Conservation (phyloP, 768 basidiomycete species). For the Mycena indigotica region DNA sequence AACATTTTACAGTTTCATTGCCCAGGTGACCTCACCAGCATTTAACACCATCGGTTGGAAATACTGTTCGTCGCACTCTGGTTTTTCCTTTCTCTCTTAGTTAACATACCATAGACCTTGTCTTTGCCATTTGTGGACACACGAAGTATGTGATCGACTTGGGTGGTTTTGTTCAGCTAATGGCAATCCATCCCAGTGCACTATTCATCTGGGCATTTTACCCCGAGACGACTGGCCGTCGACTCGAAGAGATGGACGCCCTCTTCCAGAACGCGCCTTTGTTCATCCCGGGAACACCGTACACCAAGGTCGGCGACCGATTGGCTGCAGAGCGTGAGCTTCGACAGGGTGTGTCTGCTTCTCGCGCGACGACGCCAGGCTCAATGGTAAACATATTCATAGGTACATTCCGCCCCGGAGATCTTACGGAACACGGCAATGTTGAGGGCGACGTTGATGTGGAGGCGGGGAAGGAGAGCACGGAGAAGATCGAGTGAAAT, state of each 20-base stretch:
- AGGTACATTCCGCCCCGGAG: conserved; percentile 34
- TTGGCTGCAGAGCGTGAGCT: conserved; percentile 41
- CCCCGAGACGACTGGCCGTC: conserved; percentile 47
- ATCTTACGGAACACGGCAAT: conserved; percentile 28
- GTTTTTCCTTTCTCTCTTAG: neutral
- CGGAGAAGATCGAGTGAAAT: conserved; percentile 19
- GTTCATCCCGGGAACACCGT: conserved; percentile 39
- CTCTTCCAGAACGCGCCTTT: conserved; percentile 42
- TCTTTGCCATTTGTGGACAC: conserved; percentile 48
- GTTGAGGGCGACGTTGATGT: conserved; percentile 9
- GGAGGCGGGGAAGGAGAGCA: conserved; percentile 18
- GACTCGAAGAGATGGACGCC: conserved; percentile 44
- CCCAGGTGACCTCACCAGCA: conserved; percentile 45
- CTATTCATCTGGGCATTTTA: conserved; percentile 48
- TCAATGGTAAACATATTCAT: neutral
- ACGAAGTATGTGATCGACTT: conserved; percentile 36
- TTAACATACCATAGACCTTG: conserved; percentile 34
- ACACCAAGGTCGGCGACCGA: conserved; percentile 38
- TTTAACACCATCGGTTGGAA: conserved; percentile 45
- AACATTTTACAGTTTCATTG: conserved; percentile 40
- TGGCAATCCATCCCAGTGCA: too few species aligned
- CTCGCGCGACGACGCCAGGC: neutral
- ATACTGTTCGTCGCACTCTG: conserved; percentile 33
- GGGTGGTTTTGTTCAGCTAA: neutral
- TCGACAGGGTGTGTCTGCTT: conserved; percentile 33